Evolutionary conservation across 2,329 filamentous ascomycete genomes (phyloP).

Genomic region (Blastomyces percursus): DNA sequence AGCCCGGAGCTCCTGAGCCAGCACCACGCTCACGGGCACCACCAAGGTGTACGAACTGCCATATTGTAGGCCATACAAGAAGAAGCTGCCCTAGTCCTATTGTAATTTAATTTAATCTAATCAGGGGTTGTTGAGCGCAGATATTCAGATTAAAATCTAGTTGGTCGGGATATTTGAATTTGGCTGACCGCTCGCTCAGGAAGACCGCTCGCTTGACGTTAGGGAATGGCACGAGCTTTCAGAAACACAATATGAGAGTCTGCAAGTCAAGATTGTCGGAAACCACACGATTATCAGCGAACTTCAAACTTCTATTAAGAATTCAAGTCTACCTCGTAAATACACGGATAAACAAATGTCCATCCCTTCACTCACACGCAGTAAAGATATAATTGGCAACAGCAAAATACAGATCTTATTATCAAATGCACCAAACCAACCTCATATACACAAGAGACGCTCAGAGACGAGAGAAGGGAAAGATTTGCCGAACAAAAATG

Average conservation of each 20-base stretch:
- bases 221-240: not conserved
- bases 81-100: too few relatives aligned
- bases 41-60: too few relatives aligned
- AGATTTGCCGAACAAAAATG: not conserved
- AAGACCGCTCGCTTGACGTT: too few relatives aligned
- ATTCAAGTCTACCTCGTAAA: not conserved
- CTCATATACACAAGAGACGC: slow-evolving; percentile 7
- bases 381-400: not conserved
- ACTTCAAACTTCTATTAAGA: slow-evolving; percentile 2
- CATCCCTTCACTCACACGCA: not conserved
- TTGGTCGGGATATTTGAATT: too few relatives aligned
- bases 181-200: too few relatives aligned
- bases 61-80: too few relatives aligned
- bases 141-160: too few relatives aligned
- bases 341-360: not conserved
- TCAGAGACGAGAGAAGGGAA: slow-evolving; percentile 5
- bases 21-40: too few relatives aligned
- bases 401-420: slow-evolving; percentile 5
- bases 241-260: too few relatives aligned
- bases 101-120: too few relatives aligned
- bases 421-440: slow-evolving; percentile 6
- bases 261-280: not conserved
- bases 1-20: too few relatives aligned
- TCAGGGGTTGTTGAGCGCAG: too few relatives aligned
- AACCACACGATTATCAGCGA: not conserved